Percentiles rank a stretch among this genome's conserved stretches.
Evolutionary conservation across 2,329 filamentous ascomycete species (phyloP).

Genomic region (Aspergillus cejpii): DNA sequence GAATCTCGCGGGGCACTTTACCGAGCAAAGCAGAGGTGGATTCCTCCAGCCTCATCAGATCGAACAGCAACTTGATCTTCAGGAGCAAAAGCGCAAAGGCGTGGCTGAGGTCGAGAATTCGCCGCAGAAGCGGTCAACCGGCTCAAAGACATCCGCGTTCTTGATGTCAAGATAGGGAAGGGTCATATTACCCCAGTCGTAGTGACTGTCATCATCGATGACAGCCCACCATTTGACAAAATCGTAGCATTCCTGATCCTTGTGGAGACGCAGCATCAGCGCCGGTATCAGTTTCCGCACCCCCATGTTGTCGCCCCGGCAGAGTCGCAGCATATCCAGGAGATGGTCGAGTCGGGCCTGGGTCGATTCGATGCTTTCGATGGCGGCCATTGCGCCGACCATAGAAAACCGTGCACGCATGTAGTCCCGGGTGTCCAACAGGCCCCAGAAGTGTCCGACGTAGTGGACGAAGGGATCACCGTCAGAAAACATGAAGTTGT

Average conservation of each 20-base stretch:
- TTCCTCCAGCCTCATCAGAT: slow-evolving; percentile 25
- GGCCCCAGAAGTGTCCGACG: slow-evolving; percentile 42
- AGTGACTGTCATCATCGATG: slow-evolving; percentile 18
- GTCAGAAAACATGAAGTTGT: slow-evolving; percentile 19
- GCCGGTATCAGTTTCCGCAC: slow-evolving; percentile 39
- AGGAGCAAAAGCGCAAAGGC: slow-evolving; percentile 28
- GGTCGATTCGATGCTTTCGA: slow-evolving; percentile 34
- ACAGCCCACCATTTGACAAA: slow-evolving; percentile 46
- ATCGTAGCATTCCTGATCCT: slow-evolving; percentile 49
- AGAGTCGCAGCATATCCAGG: slow-evolving; percentile 42
- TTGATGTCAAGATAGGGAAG: slow-evolving; percentile 36
- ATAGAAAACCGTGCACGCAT: slow-evolving; percentile 37
- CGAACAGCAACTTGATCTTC: slow-evolving; percentile 34
- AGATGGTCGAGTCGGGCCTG: slow-evolving; percentile 37
- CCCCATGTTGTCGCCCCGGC: slow-evolving; percentile 43
- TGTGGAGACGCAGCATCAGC: slow-evolving; percentile 42
- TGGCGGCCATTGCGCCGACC: slow-evolving; percentile 28
- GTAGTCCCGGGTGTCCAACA: slow-evolving; percentile 40
- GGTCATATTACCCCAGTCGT: slow-evolving; percentile 33
- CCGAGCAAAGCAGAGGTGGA: slow-evolving; percentile 5
- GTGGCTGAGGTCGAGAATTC: slow-evolving; percentile 13
- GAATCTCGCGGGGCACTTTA: slow-evolving; percentile 25
- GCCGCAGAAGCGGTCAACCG: slow-evolving; percentile 12
- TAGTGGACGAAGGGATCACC: slow-evolving; percentile 35
- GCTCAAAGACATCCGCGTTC: slow-evolving; percentile 41